Conservation (phyloP, 176 grass and related monocot species). For the Sorghum bicolor region DNA sequence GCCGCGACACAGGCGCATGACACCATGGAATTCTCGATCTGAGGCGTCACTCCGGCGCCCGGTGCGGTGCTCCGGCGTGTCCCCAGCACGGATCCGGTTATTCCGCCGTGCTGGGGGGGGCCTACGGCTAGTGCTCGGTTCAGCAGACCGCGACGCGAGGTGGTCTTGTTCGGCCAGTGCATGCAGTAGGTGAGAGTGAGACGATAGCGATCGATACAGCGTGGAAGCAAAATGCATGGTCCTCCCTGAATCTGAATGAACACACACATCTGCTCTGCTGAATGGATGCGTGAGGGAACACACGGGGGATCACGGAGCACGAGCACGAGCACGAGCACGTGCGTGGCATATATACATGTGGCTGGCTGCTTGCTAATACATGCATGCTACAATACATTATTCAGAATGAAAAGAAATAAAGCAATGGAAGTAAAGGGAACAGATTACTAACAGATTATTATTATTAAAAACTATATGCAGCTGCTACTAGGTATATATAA, state of each 20-base stretch:
- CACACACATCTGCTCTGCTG: not conserved
- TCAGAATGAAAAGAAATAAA: not conserved
- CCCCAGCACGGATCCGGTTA: constrained; percentile 29
- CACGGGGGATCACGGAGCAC: not conserved
- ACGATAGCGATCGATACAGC: not conserved
- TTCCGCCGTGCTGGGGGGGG: not conserved
- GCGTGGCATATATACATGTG: not conserved
- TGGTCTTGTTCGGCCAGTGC: not conserved
- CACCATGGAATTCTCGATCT: not conserved
- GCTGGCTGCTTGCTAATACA: not conserved
- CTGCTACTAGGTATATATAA: not conserved
- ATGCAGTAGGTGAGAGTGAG: not conserved
- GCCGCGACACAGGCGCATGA: not conserved
- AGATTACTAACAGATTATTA: not conserved
- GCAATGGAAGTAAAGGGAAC: not conserved
- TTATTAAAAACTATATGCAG: not conserved
- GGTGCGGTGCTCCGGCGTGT: no score
- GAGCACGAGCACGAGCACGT: not conserved
- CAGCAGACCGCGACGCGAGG: no score
- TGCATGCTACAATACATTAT: not conserved
- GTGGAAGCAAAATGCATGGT: not conserved
- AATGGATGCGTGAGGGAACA: not conserved
- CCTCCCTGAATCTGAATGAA: not conserved
- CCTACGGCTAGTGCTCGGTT: no score
- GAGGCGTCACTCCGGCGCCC: not conserved